Percentiles rank a stretch among this genome's conserved stretches.
These are phyloP conservation scores for Amanita inopinata DNA, from an alignment of 768 basidiomycete species.

Conservation along the genomic window DNA sequence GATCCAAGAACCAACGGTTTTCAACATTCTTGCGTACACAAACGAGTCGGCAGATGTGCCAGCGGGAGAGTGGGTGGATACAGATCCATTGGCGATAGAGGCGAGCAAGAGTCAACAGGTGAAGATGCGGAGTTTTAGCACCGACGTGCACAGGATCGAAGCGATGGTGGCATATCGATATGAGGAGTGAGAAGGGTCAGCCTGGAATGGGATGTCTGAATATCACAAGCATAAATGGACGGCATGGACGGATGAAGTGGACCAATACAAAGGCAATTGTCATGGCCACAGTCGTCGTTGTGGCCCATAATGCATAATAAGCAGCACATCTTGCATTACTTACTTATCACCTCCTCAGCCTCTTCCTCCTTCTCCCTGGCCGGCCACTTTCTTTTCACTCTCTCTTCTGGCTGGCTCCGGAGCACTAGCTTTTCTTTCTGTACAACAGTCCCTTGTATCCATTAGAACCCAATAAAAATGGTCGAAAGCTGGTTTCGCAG, in stretches of 20 bases:
- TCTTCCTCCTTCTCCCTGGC: constrained; percentile 15
- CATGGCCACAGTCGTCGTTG: constrained; percentile 21
- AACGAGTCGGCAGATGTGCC: constrained; percentile 88
- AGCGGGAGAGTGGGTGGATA: constrained; percentile 91
- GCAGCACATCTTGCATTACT: constrained; percentile 14
- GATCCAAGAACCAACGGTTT: constrained; percentile 90
- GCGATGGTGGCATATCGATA: constrained; percentile 98
- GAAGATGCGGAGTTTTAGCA: constrained; percentile 93
- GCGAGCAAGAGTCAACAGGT: constrained; percentile 89
- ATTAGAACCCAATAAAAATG: constrained; percentile 34
- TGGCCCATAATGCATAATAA: too few species aligned
- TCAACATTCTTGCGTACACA: constrained; percentile 97
- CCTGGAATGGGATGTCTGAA: constrained; percentile 5
- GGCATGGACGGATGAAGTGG: constrained; percentile 3
- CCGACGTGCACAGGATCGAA: constrained; percentile 95
- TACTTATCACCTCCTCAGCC: constrained; percentile 16
- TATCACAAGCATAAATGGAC: neutral
- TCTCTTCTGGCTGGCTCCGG: constrained; percentile 45
- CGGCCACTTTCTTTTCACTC: too few species aligned
- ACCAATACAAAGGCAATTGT: constrained; percentile 14
- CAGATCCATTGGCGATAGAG: constrained; percentile 87
- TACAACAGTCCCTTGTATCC: constrained; percentile 14
- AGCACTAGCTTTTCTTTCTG: constrained; percentile 24
- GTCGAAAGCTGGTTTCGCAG: constrained; percentile 62
- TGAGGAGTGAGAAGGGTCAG: constrained; percentile 61